Conservation (phyloP, 139 green algal species). For the Chlamydomonas sp. region DNA sequence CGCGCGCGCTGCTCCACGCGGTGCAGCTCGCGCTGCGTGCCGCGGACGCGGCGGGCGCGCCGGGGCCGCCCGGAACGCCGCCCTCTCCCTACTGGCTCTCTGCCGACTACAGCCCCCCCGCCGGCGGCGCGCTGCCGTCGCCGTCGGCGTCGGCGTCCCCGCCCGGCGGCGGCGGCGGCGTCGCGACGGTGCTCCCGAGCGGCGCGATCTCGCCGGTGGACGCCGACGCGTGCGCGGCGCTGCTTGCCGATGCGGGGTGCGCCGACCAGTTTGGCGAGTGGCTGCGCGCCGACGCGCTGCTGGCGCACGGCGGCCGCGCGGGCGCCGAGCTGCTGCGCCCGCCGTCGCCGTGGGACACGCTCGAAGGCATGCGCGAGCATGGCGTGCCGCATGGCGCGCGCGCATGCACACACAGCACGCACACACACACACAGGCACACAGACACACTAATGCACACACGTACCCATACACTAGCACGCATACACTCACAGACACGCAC, state of each 20-base stretch:
- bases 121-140: not conserved
- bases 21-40: not conserved
- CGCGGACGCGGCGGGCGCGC: not conserved
- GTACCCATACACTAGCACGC: too few relatives aligned
- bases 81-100: not conserved
- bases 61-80: not conserved
- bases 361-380: too few relatives aligned
- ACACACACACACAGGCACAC: too few relatives aligned
- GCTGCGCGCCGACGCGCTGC: conserved; percentile 6
- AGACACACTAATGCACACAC: too few relatives aligned
- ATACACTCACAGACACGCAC: too few relatives aligned
- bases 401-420: too few relatives aligned
- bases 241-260: too few relatives aligned
- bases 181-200: not conserved
- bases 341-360: too few relatives aligned
- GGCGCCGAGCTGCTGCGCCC: too few relatives aligned
- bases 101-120: not conserved
- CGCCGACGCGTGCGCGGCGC: not conserved
- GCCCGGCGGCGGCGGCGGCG: too few relatives aligned
- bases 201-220: not conserved
- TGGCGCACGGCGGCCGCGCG: not conserved
- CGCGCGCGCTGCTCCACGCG: not conserved
- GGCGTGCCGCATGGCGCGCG: too few relatives aligned
- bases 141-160: not conserved
- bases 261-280: conserved; percentile 6